Base-by-base conservation (phyloP, 2,329 filamentous ascomycete species). In the Neoarthrinium moseri region DNA sequence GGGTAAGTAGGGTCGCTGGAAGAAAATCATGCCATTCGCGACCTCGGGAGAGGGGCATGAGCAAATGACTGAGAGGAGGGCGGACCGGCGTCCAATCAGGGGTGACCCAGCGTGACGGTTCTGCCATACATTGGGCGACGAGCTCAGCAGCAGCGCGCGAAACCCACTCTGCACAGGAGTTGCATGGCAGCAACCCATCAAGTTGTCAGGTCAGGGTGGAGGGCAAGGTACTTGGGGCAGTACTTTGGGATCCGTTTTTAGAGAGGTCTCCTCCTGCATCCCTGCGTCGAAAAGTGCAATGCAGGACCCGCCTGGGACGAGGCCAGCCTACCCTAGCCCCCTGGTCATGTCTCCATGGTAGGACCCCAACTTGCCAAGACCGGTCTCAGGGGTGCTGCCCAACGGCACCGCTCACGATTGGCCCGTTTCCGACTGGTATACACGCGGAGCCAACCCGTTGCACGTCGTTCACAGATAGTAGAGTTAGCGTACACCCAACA, bases 21-120 rank as follows among this genome's bases (percentile, higher is more conserved):
- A 34, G n/a, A 34, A 12, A 7, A 34, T 34, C 32, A 34, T 34
- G 32, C 32, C 32, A 15, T 15, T 15, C 32, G 18, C n/a, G n/a
- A n/a, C n/a, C n/a, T n/a, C n/a, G 18, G 21, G 20, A 23, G 21
- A 24, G 26, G n/a, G 35, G 35, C n/a, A n/a, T 38, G 18, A 17
- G 15, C 24, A 15, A 29, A 40, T 23, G 12, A 17, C n/a, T 23
- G 13, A 23, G 22, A 38, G 15, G 37, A n/a, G n/a, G 37, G 15
- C 27, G n/a, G 12, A 12, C 11, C 20, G n/a, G 15, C 11, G 39
- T 23, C 39, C 39, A 43, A 43, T 43, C 27, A 43, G 29, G 26
- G 15, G 27, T 13, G 27, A 24, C 29, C 39, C 39, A 43, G 39
- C 39, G 17, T 29, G 17, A 20, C 29, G 39, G 39, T 43, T 43